Conservation (phyloP, 495 filamentous ascomycete species). For the Elasticomyces elasticus region DNA sequence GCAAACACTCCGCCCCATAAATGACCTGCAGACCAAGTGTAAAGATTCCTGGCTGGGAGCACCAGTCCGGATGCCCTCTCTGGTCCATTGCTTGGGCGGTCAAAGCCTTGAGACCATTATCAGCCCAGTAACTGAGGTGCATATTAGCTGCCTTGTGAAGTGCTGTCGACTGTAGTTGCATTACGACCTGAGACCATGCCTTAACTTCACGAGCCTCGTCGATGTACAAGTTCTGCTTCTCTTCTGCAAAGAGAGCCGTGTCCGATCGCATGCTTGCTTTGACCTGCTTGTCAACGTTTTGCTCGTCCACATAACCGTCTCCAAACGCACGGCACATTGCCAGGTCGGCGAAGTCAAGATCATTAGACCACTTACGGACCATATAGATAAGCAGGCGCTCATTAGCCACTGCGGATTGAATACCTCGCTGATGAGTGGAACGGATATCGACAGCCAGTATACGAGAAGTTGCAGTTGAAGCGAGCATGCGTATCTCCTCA, state of each 20-base stretch:
- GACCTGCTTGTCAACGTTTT: conserved; percentile 41
- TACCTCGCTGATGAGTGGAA: background rate
- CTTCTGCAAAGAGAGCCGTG: conserved; percentile 67
- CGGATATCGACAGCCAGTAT: conserved; percentile 28
- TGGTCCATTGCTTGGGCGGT: conserved; percentile 49
- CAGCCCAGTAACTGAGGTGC: conserved; percentile 44
- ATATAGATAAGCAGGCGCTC: conserved; percentile 40
- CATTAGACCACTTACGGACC: conserved; percentile 19
- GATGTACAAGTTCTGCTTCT: conserved; percentile 85
- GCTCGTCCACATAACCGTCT: conserved; percentile 4
- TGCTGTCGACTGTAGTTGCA: conserved; percentile 19
- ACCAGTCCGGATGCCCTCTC: conserved; percentile 67
- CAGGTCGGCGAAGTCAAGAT: background rate
- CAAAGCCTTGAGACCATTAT: conserved; percentile 42
- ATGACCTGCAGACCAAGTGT: conserved; percentile 53
- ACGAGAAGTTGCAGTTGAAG: conserved; percentile 39
- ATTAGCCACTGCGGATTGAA: conserved; percentile 41
- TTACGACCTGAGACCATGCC: conserved; percentile 49
- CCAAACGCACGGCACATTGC: conserved; percentile 12
- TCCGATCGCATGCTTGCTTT: conserved; percentile 46
- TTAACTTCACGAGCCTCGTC: conserved; percentile 64
- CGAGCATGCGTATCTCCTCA: conserved; percentile 66
- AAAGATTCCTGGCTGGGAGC: conserved; percentile 53
- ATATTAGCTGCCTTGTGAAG: conserved; percentile 23
- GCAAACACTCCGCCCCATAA: conserved; percentile 36